Conservation (phyloP, 2,329 filamentous ascomycete species). For the Raffaelea ambrosiae region DNA sequence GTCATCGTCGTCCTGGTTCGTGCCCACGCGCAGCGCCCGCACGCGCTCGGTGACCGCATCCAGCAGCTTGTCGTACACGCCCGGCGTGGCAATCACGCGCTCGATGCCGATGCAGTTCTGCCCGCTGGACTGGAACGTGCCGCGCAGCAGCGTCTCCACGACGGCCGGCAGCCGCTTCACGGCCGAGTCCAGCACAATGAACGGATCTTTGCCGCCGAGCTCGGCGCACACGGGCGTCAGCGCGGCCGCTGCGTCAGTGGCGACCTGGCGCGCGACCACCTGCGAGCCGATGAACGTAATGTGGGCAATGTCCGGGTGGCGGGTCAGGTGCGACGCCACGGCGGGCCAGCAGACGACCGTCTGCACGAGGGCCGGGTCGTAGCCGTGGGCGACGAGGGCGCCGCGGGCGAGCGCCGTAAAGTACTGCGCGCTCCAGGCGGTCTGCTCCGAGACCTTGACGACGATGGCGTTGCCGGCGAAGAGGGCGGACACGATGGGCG, state of each 20-base stretch:
- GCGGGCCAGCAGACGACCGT: slow-evolving; percentile 81
- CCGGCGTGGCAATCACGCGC: slow-evolving; percentile 72
- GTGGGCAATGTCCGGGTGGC: slow-evolving; percentile 75
- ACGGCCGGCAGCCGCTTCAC: slow-evolving; percentile 59
- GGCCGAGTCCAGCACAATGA: slow-evolving; percentile 77
- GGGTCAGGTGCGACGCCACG: slow-evolving; percentile 72
- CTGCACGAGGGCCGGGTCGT: slow-evolving; percentile 76
- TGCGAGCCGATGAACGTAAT: slow-evolving; percentile 94
- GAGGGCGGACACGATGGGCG: slow-evolving; percentile 80
- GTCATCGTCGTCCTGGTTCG: not conserved
- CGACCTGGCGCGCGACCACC: slow-evolving; percentile 79
- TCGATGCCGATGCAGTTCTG: slow-evolving; percentile 99
- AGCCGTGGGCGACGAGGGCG: slow-evolving; percentile 73
- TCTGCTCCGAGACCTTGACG: slow-evolving; percentile 92
- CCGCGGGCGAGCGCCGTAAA: slow-evolving; percentile 71
- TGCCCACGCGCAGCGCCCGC: slow-evolving; percentile 62
- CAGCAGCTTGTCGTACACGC: slow-evolving; percentile 67
- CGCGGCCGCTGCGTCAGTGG: slow-evolving; percentile 71
- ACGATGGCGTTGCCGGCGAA: slow-evolving; percentile 89
- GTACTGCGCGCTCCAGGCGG: slow-evolving; percentile 82
- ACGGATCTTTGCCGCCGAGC: slow-evolving; percentile 90
- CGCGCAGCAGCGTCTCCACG: slow-evolving; percentile 76
- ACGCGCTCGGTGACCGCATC: slow-evolving; percentile 65
- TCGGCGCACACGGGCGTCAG: slow-evolving; percentile 88
- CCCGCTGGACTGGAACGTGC: slow-evolving; percentile 88